These are phyloP conservation scores for Dictyostelium purpureum DNA, from an alignment of 78 protist species.

Conservation along the genomic window DNA sequence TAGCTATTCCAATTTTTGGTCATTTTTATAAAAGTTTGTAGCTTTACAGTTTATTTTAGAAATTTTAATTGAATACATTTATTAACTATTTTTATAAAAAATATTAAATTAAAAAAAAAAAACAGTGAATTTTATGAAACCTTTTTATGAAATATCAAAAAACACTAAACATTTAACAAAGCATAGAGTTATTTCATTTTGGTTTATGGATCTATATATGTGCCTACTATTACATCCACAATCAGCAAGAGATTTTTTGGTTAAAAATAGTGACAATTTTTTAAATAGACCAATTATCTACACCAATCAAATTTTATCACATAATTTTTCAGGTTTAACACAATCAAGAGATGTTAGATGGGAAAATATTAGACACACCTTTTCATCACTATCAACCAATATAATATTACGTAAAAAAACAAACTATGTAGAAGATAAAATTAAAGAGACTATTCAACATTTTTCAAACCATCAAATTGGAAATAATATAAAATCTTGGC, in stretches of 20 bases:
- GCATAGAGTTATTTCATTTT: background rate
- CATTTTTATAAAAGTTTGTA: no score
- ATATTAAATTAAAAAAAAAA: no score
- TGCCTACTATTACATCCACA: background rate
- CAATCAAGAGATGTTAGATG: background rate
- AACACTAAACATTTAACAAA: background rate
- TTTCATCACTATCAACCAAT: background rate
- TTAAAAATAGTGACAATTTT: constrained; percentile 18
- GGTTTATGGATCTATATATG: background rate
- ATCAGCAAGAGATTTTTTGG: constrained; percentile 17
- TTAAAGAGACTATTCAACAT: background rate
- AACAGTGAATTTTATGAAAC: background rate
- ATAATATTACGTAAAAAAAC: background rate
- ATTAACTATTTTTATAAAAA: no score
- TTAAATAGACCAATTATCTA: background rate
- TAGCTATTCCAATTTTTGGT: no score
- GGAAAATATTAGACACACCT: background rate
- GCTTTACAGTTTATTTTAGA: no score
- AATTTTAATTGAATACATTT: no score
- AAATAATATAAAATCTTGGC: background rate
- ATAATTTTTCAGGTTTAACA: background rate
- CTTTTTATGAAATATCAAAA: background rate
- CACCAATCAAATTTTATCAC: background rate
- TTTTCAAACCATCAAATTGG: background rate
- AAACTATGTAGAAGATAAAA: background rate